Base-by-base conservation (phyloP, 148 eudicot species). In the Limonium bicolor region DNA sequence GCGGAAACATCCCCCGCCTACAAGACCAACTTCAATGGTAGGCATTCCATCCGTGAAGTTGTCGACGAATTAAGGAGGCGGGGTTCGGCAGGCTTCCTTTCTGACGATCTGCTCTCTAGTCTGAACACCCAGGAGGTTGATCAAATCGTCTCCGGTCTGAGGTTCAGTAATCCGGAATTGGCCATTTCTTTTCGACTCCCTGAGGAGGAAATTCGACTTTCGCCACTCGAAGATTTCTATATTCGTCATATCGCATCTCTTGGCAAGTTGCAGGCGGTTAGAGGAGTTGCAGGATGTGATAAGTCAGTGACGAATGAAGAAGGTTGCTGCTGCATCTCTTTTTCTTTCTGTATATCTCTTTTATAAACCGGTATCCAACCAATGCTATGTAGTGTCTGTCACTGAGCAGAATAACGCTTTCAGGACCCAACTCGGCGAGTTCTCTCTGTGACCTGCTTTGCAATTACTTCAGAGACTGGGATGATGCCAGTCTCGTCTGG, bases 351-450 rank as follows among this genome's bases (percentile, higher is more conserved):
- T n/a, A n/a, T n/a, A n/a, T n/a, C n/a, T n/a, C n/a, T n/a, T n/a
- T n/a, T n/a, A n/a, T n/a, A n/a, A n/a, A n/a, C n/a, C n/a, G n/a
- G n/a, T n/a, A n/a, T n/a, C n/a, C n/a, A n/a, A n/a, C n/a, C n/a
- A n/a, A n/a, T n/a, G n/a, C n/a, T n/a, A n/a, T n/a, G n/a, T n/a
- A n/a, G n/a, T n/a, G n/a, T 39, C 21, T 39, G 43, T 8, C 24
- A 19, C 10, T 9, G 9, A 36, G 9, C 41, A 16, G 43, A 19
- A 39, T 18, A 5, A 22, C 21, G 11, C 24, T 13, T 18, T 6
- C 43, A 86, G 93, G 96, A 61, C 58, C 67, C 35, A 74, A 54
- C n/a, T 70, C 87, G 12, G 78, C 74, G 40, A 59, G 71, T 47
- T 64, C 64, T 20, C 58, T 78, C 20, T 78, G 79, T 62, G 77